Conservation (phyloP, 2,329 filamentous ascomycete genomes). For the Fusarium nurragi region DNA sequence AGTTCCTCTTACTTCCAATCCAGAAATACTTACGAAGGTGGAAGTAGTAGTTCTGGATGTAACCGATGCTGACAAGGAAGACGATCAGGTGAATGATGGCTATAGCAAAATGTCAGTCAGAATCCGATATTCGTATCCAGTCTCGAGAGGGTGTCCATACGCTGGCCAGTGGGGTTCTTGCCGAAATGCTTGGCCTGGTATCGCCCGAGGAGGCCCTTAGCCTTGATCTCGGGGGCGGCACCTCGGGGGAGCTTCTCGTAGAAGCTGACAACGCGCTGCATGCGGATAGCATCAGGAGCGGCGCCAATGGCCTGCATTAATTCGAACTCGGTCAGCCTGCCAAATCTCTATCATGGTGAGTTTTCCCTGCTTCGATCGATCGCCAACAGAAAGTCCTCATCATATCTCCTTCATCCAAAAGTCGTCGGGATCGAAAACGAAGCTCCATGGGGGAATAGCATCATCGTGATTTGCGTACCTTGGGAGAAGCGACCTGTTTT, state of each 20-base stretch:
- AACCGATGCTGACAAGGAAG: constrained; percentile 81
- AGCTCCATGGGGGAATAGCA: constrained; percentile 1
- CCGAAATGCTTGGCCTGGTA: constrained; percentile 96
- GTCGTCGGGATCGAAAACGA: constrained; percentile 23
- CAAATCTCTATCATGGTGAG: constrained; percentile 23
- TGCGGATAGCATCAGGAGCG: constrained; percentile 93
- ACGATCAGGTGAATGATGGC: constrained; percentile 89
- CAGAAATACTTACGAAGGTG: constrained; percentile 84
- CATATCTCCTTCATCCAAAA: constrained; percentile 19
- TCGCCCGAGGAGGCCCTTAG: constrained; percentile 83
- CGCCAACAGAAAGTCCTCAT: constrained; percentile 19
- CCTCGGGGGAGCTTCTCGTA: constrained; percentile 98
- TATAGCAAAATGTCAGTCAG: constrained; percentile 53
- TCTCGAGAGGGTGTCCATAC: constrained; percentile 64
- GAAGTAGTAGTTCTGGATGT: constrained; percentile 99
- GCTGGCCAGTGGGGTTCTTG: constrained; percentile 87
- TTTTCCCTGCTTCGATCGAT: constrained; percentile 17
- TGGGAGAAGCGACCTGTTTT: constrained; percentile 79
- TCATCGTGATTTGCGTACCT: constrained; percentile 63
- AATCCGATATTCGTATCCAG: constrained; percentile 42
- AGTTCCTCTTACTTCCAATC: background rate
- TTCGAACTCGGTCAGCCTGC: constrained; percentile 49
- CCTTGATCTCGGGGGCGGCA: constrained; percentile 82
- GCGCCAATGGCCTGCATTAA: constrained; percentile 83
- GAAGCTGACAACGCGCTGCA: constrained; percentile 98